phyloP scores from a whole-genome alignment of 805 yeast species.

The Sporopachydermia lactativora region DNA sequence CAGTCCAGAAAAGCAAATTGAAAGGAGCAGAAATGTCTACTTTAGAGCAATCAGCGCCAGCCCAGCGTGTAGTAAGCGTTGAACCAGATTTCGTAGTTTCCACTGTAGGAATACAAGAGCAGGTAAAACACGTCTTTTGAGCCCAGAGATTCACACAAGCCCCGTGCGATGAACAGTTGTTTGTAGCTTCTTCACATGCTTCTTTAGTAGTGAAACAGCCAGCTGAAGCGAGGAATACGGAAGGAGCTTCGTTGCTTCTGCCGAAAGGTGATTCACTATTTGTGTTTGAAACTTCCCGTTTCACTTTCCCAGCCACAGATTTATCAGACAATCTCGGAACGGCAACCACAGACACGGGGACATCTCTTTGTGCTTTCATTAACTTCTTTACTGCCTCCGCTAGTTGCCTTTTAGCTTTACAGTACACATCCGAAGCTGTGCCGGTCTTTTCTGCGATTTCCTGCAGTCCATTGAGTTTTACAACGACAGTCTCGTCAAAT shows the following conservation, averaged over 20 bases:
- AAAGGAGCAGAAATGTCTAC: conserved; percentile 52
- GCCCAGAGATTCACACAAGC: conserved; percentile 16
- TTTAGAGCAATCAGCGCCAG: conserved; percentile 44
- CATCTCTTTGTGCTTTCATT: conserved; percentile 2
- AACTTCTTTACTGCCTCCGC: conserved; percentile 4
- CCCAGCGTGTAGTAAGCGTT: conserved; percentile 21
- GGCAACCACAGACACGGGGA: conserved; percentile 6
- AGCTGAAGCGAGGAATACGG: conserved; percentile 2
- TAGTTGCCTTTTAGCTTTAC: neutral
- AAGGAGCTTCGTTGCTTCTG: conserved; percentile 4
- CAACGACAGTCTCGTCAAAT: neutral
- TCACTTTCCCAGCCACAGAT: conserved; percentile 3
- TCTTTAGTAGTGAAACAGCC: conserved; percentile 14
- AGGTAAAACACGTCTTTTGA: conserved; percentile 15
- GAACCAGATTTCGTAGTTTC: conserved; percentile 11
- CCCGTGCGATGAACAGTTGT: conserved; percentile 25
- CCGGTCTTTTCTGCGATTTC: neutral
- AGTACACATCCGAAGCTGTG: neutral
- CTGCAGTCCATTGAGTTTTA: neutral
- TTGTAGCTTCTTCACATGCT: conserved; percentile 19
- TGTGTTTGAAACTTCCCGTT: conserved; percentile 4
- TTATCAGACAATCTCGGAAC: conserved; percentile 5
- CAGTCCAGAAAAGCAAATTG: conserved; percentile 57
- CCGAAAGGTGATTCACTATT: conserved; percentile 2
- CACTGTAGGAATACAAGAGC: conserved; percentile 20